These are phyloP conservation scores for Naganishia antarctica DNA, from an alignment of 768 basidiomycete species.

Conservation along the genomic window DNA sequence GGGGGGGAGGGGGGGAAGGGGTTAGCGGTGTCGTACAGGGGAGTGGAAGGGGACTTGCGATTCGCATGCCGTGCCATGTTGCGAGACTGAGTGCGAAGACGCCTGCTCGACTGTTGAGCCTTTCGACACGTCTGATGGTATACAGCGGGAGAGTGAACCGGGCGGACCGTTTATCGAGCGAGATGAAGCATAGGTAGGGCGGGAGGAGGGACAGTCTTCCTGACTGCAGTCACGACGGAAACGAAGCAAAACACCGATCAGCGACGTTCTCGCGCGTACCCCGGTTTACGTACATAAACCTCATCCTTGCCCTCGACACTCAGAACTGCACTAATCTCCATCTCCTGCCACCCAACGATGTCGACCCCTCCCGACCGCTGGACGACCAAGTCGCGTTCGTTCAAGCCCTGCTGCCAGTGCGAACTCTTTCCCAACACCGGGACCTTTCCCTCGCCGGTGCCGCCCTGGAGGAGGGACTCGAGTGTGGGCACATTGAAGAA, in stretches of 20 bases:
- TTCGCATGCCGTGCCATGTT: constrained; percentile 91
- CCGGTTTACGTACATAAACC: constrained; percentile 68
- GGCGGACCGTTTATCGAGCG: constrained; percentile 85
- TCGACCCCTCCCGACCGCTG: constrained; percentile 33
- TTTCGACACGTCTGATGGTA: constrained; percentile 86
- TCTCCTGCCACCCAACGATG: constrained; percentile 48
- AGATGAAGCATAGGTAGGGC: constrained; percentile 83
- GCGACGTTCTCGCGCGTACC: too few species aligned
- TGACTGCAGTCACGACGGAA: constrained; percentile 55
- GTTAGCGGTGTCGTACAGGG: neutral
- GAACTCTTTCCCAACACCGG: constrained; percentile 33
- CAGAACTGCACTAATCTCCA: constrained; percentile 85
- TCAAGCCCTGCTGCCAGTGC: constrained; percentile 24
- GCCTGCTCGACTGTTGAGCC: constrained; percentile 82
- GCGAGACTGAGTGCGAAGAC: constrained; percentile 91
- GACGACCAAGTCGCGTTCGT: constrained; percentile 9
- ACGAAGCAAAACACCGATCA: neutral
- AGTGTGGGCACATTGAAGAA: constrained; percentile 74
- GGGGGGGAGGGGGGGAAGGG: constrained; percentile 50
- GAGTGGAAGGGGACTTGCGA: constrained; percentile 56
- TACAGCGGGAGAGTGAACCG: constrained; percentile 85
- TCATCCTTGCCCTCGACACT: constrained; percentile 83
- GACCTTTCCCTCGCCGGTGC: constrained; percentile 16
- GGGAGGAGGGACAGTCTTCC: constrained; percentile 84
- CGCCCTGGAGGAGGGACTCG: constrained; percentile 30